Conservation (phyloP, 768 basidiomycete species). For the Melanogaster broomeanus region DNA sequence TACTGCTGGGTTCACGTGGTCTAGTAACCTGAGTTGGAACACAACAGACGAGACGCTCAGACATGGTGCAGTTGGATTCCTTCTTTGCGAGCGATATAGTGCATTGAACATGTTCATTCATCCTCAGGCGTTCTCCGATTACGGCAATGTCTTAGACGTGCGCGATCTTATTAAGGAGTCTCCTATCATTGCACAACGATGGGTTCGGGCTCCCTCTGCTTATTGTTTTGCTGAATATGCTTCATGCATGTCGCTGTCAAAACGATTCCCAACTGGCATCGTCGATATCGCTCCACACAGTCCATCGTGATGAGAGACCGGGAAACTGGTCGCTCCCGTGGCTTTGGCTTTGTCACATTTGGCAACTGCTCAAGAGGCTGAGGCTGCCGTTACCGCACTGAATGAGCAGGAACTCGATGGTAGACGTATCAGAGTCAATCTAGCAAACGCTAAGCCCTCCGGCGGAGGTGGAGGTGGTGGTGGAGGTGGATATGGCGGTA, state of each 20-base stretch:
- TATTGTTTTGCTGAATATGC: constrained; percentile 27
- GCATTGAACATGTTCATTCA: constrained; percentile 4
- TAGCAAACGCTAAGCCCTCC: constrained; percentile 30
- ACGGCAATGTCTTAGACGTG: constrained; percentile 52
- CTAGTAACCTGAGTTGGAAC: constrained; percentile 36
- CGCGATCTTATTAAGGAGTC: constrained; percentile 37
- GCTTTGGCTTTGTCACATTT: constrained; percentile 57
- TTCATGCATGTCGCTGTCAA: constrained; percentile 25
- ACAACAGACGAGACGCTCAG: constrained; percentile 32
- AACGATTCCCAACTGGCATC: constrained; percentile 2
- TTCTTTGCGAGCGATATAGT: background rate
- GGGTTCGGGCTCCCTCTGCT: constrained; percentile 26
- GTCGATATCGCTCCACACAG: constrained; percentile 16
- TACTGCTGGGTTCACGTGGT: background rate
- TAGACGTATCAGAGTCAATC: constrained; percentile 54
- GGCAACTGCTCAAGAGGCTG: constrained; percentile 38
- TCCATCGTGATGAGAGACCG: constrained; percentile 47
- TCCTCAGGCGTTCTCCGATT: constrained; percentile 42
- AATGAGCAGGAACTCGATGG: constrained; percentile 58
- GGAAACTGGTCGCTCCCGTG: constrained; percentile 58
- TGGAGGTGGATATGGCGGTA: constrained; percentile 16
- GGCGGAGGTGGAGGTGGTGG: constrained; percentile 33
- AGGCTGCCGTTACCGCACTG: constrained; percentile 45
- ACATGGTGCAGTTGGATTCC: constrained; percentile 19
- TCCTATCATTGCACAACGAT: constrained; percentile 32